Evolutionary conservation across 1,284 basidiomycete species (phyloP).

Genomic region (Tausonia pullulans): DNA sequence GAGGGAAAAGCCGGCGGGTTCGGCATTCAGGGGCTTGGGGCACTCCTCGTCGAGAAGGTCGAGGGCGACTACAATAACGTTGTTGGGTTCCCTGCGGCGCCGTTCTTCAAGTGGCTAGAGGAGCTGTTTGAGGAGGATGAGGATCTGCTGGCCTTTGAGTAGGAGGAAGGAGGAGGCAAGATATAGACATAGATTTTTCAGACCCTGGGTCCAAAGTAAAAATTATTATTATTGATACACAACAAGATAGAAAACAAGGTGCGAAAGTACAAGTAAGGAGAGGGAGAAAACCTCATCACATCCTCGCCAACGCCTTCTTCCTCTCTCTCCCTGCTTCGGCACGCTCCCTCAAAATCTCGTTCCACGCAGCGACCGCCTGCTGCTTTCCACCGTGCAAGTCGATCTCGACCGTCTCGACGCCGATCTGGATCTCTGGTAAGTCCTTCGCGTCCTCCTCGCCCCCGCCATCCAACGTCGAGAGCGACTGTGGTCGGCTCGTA

Average conservation of each 20-base stretch:
- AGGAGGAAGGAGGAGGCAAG: too few relatives aligned
- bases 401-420: not conserved
- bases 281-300: too few relatives aligned
- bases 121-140: too few relatives aligned
- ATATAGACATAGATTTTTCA: too few relatives aligned
- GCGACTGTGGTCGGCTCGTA: not conserved
- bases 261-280: too few relatives aligned
- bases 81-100: conserved; percentile 11
- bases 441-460: conserved; percentile 27
- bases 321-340: too few relatives aligned
- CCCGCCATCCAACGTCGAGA: conserved; percentile 1
- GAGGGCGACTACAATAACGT: conserved; percentile 86
- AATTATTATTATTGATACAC: too few relatives aligned
- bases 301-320: too few relatives aligned
- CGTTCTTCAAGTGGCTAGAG: conserved; percentile 9
- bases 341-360: too few relatives aligned
- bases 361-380: not conserved
- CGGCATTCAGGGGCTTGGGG: conserved; percentile 81
- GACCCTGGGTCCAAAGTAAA: too few relatives aligned
- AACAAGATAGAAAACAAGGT: too few relatives aligned
- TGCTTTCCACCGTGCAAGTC: not conserved
- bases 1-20: conserved; percentile 88
- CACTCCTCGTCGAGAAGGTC: conserved; percentile 65
- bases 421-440: not conserved
- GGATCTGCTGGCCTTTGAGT: too few relatives aligned